These are phyloP conservation scores for Tilletia caries DNA, from an alignment of 1,284 basidiomycete species.

Conservation along the genomic window DNA sequence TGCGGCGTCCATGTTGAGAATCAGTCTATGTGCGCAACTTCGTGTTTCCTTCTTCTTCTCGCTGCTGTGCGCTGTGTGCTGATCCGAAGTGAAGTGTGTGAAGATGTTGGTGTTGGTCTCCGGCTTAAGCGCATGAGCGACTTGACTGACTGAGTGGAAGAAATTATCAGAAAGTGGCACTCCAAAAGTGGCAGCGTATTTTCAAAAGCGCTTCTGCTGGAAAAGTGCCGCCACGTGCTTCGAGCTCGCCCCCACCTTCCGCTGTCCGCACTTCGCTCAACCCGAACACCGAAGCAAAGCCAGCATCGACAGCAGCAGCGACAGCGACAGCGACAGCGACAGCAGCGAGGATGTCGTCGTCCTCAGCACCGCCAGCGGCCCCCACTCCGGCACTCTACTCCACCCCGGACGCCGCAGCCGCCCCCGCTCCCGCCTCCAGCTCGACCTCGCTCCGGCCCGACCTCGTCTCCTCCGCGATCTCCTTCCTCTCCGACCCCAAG, in stretches of 20 bases:
- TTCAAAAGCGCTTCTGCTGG: too few relatives aligned
- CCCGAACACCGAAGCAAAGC: background rate
- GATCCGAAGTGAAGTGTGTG: too few relatives aligned
- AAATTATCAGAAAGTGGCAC: too few relatives aligned
- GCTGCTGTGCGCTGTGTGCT: too few relatives aligned
- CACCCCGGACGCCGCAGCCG: background rate
- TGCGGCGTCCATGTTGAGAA: conserved; percentile 51
- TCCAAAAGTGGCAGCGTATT: too few relatives aligned
- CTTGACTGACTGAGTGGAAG: too few relatives aligned
- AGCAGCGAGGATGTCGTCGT: background rate
- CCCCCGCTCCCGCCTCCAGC: background rate
- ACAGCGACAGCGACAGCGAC: background rate
- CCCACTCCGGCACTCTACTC: background rate
- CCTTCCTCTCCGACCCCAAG: conserved; percentile 57
- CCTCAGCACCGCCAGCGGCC: background rate
- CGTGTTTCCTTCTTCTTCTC: too few relatives aligned
- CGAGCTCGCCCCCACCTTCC: too few relatives aligned
- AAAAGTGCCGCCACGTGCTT: too few relatives aligned
- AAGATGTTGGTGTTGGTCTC: too few relatives aligned
- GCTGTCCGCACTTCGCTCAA: background rate
- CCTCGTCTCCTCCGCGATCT: conserved; percentile 46
- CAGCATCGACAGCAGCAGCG: background rate
- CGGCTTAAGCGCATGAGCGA: too few relatives aligned
- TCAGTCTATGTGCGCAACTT: too few relatives aligned
- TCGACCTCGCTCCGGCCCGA: conserved; percentile 31